Evolutionary conservation across 306 rosid species (phyloP).

Genomic region (Prunus padus): DNA sequence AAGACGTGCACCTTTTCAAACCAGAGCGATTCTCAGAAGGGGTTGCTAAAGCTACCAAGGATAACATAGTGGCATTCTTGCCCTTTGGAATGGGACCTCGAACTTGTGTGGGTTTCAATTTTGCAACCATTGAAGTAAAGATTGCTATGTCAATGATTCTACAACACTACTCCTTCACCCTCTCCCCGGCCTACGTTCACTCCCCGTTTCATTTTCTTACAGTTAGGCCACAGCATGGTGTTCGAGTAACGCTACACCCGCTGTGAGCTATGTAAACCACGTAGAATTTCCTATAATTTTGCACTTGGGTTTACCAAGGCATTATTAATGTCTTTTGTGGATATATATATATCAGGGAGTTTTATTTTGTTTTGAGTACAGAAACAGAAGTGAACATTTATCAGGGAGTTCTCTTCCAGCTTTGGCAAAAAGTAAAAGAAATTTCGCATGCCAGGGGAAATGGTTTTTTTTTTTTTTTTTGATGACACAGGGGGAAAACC

Average conservation of each 20-base stretch:
- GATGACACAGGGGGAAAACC: too few species aligned
- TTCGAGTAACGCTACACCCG: slow-evolving; percentile 17
- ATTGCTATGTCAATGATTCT: slow-evolving; percentile 29
- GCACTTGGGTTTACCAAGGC: neutral
- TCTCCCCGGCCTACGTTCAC: slow-evolving; percentile 13
- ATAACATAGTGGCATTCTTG: slow-evolving; percentile 17
- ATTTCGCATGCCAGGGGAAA: too few species aligned
- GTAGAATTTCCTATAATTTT: neutral
- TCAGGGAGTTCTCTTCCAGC: too few species aligned
- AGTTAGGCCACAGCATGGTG: slow-evolving; percentile 20
- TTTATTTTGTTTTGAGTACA: too few species aligned
- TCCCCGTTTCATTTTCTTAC: slow-evolving; percentile 11
- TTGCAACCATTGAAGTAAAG: slow-evolving; percentile 23
- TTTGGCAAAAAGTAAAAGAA: too few species aligned
- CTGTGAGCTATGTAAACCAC: neutral
- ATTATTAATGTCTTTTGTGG: too few species aligned
- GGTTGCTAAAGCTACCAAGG: slow-evolving; percentile 17
- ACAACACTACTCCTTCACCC: slow-evolving; percentile 24
- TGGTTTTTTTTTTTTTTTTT: too few species aligned
- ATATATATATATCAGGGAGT: too few species aligned
- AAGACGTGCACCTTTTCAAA: slow-evolving; percentile 27
- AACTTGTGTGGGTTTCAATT: slow-evolving; percentile 26
- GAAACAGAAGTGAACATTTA: too few species aligned
- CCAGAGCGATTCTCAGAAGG: slow-evolving; percentile 32
- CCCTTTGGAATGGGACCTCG: slow-evolving; percentile 31